phyloP scores from a whole-genome alignment of 2,329 filamentous ascomycete species.

The Neonectria punicea region DNA sequence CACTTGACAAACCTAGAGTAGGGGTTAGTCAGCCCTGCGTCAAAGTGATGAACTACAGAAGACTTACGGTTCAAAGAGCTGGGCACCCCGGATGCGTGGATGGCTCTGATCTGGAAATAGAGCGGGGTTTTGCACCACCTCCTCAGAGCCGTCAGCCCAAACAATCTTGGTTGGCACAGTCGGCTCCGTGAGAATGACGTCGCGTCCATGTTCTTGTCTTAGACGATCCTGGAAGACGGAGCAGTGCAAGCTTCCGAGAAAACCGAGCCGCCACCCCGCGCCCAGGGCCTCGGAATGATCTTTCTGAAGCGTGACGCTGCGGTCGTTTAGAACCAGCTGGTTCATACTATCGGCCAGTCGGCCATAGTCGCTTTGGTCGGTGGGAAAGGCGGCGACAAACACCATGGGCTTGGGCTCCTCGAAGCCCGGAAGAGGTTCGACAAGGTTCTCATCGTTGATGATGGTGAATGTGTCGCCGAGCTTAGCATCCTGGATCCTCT shows the following conservation, averaged over 20 bases:
- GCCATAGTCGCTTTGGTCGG: constrained; percentile 87
- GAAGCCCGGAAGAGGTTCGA: constrained; percentile 88
- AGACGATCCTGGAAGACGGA: constrained; percentile 98
- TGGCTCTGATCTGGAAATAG: constrained; percentile 81
- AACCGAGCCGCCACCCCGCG: constrained; percentile 92
- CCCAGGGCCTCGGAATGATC: constrained; percentile 94
- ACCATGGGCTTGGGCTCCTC: constrained; percentile 99
- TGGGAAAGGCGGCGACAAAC: constrained; percentile 95
- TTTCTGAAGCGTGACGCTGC: constrained; percentile 92
- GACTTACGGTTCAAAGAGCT: constrained; percentile 63
- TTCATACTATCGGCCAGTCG: constrained; percentile 93
- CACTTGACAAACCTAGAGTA: constrained; percentile 73
- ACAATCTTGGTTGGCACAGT: constrained; percentile 91
- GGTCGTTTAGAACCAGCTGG: constrained; percentile 92
- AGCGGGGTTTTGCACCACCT: constrained; percentile 85
- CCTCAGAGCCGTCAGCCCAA: constrained; percentile 80
- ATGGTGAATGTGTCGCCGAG: constrained; percentile 95
- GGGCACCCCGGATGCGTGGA: constrained; percentile 55
- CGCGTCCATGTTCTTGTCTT: constrained; percentile 92
- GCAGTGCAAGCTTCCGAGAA: constrained; percentile 95
- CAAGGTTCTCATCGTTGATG: constrained; percentile 77
- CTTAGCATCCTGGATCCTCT: constrained; percentile 93
- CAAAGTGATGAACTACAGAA: not conserved
- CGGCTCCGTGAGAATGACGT: constrained; percentile 96
- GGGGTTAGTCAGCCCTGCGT: not conserved